phyloP scores from a whole-genome alignment of 75 land plant species.

The Cupressus sempervirens region DNA sequence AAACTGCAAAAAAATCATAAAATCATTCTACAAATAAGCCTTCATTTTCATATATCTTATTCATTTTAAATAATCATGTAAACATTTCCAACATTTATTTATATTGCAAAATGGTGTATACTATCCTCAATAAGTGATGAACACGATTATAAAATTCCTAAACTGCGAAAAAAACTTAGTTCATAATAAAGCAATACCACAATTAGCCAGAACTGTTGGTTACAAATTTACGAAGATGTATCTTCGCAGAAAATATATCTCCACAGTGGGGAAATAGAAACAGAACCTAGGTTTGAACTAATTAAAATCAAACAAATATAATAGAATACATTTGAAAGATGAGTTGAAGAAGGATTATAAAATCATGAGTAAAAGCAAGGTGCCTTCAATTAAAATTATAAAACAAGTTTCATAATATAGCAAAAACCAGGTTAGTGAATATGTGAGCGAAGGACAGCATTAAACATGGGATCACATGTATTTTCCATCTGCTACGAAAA shows the following conservation, averaged over 20 bases:
- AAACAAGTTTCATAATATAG: neutral
- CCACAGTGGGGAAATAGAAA: neutral
- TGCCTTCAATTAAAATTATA: neutral
- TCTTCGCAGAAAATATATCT: neutral
- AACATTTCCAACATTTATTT: neutral
- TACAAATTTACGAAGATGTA: neutral
- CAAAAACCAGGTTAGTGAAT: neutral
- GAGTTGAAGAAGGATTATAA: neutral
- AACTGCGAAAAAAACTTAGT: neutral
- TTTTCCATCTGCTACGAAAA: neutral
- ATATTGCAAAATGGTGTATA: neutral
- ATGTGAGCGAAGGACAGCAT: neutral
- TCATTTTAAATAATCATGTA: neutral
- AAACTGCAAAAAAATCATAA: neutral
- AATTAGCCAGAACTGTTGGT: neutral
- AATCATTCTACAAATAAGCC: too few species aligned
- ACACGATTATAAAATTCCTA: neutral
- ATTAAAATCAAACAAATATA: neutral
- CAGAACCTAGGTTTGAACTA: neutral
- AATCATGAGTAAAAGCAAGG: neutral
- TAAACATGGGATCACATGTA: neutral
- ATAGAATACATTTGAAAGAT: neutral
- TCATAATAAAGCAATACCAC: neutral
- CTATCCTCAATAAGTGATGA: neutral
- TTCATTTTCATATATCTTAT: neutral